Base-by-base conservation (phyloP, 345 rosid genomes). In the Syzygium oleosum region DNA sequence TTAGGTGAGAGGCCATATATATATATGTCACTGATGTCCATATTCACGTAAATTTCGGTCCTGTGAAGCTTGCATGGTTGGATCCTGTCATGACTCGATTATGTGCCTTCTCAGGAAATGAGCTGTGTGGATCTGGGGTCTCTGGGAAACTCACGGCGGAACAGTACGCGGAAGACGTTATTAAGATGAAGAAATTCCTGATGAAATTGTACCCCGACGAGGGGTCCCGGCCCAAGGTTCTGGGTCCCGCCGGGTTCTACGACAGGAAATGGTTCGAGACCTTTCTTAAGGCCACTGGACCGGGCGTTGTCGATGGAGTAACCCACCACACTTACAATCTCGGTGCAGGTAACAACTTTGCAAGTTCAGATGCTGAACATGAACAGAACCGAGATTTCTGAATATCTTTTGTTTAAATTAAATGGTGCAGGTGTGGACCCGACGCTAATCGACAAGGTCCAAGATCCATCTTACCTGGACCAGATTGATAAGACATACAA, bases 241-340 rank as follows among this genome's bases (percentile, higher is more conserved):
- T 93, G 56, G 96, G 94, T 29, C 96, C 96, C 1, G 94, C 89
- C 12, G 94, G 98, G 3, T 94, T 91, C 65, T 95, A 87, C 4
- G 96, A 95, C n/a, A 58, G 89, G 63, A 55, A 91, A 89, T 95
- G 96, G 98, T 94, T 93, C 80, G 49, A 63, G 3, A 90, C 88
- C 41, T 91, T 92, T 51, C 89, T 94, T 4, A 51, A 89, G 86
- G 86, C 34, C 51, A 84, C 94, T 12, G 96, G 96, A 23, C 91
- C 87, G 6, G 88, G 93, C 41, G 95, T 91, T 68, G 90, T 94
- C 12, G 94, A 92, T 86, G 95, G 92, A 58, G 63, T 91, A 8
- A 92, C 94, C 38, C 96, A 94, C 88, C 98, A 95, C 88, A 90
- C 92, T 19, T 95, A 95, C 90, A 94, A 95, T 73, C 93, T 95